Base-by-base conservation (phyloP, 257 asterid genomes). In the Ophiorrhiza pumila region DNA sequence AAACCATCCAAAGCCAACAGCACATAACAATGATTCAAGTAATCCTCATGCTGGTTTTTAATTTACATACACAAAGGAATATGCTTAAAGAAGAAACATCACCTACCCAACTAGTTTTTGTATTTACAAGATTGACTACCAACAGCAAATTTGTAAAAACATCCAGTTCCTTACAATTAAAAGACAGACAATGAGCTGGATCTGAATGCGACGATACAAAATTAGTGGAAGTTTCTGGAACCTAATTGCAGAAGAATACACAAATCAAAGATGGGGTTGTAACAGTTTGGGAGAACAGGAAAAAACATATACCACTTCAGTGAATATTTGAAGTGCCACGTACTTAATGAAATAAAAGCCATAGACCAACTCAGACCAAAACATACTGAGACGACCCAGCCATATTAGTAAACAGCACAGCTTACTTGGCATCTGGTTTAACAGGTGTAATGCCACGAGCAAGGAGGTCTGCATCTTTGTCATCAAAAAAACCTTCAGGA, bases 401-500 rank as follows among this genome's bases (percentile, higher is more conserved):
- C 47, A 45, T 59, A 83, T 72, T 18, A 29, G 47, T 41, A 72
- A 12, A 62, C 27, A 65, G 55, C 49, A 68, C 63, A 70, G 75
- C 97, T 90, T 80, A 91, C 98, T 90, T 94, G 74, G 81, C 88
- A 85, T 94, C 97, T 35, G 87, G 96, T 86, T 94, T 91, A 79
- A 94, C 91, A 7, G 87, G 95, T 39, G 90, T 85, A 49, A 94
- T 89, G 60, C 97, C 98, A 52, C 96, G 91, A 32, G 96, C 98
- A 77, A 91, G 97, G 77, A 91, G 82, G 81, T 91, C 97, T 72
- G 98, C 87, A 87, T 91, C 96, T 78, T 90, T 91, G 86, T 94
- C 86, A 78, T 94, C 97, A 69, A 89, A 94, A 79, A 94, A 94
- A 5, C 98, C 97, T 78, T 79, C 84, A 71, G 98, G 98, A 71